Evolutionary conservation across 106 monocot genomes (phyloP), one percentile per base, ranked within the genome.

Genomic region (Vanilla planifolia): DNA sequence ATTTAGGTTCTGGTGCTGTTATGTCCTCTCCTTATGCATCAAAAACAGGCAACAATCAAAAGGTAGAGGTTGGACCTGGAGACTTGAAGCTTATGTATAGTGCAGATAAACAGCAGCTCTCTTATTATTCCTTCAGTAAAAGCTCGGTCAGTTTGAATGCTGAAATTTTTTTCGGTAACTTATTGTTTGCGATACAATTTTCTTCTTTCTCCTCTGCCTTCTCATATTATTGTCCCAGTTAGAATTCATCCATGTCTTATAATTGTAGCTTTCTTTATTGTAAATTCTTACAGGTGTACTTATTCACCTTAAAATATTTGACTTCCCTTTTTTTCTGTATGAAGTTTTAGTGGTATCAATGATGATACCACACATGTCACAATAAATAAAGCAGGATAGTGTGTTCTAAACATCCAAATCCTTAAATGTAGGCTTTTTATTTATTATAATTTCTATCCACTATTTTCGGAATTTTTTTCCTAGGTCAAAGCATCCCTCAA

Each of bases 51-150:
- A 59, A 64, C 47, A 48, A 24, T 21, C 53, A 37, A 48, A 62
- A 51, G 13, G 43, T 74, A 15, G 72, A 76, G 74, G 53, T 88
- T 75, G 87, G 91, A 27, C 79, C 71, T 65, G 91, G 92, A 47
- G 58, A 88, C 21, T 63, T 98, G 60, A 92, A 88, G 67, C 92
- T 98, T 65, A 45, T 67, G n/a, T 88, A 70, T 70, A 67, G 73
- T 85, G 63, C 64, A 33, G 56, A 71, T 9, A 20, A 72, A 40
- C 85, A 79, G 61, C 77, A 63, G 42, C 57, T 88, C 3, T 72
- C 66, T 65, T 66, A 66, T 57, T 98, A 92, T 67, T 61, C 59
- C 14, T 78, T 88, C 60, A 71, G 43, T 29, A 79, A 70, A 77
- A 92, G 61, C 59, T 62, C 61, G 73, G 96, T 98, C 75, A 51